Evolutionary conservation across 257 asterid genomes (phyloP).

Genomic region (Solanum neorickii): DNA sequence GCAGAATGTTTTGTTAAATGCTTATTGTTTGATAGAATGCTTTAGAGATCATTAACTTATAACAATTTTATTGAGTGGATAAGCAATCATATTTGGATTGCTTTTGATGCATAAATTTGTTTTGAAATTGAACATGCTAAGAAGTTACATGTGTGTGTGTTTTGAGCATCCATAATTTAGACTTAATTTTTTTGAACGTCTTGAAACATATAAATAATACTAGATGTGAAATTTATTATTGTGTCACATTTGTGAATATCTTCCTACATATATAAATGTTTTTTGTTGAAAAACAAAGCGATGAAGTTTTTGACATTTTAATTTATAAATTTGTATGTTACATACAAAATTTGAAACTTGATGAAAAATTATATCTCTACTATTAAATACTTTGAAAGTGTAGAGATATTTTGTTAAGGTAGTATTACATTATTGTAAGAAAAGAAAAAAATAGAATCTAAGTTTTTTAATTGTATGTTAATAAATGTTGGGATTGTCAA

Average conservation of each 20-base stretch:
- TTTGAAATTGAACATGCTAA: not conserved
- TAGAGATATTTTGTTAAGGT: not conserved
- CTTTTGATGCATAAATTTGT: not conserved
- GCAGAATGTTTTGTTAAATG: too few species aligned
- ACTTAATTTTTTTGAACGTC: not conserved
- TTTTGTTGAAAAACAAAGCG: not conserved
- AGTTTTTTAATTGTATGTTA: too few species aligned
- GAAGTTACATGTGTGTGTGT: not conserved
- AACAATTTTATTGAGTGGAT: not conserved
- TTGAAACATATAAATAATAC: too few species aligned
- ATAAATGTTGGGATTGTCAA: not conserved
- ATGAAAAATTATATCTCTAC: not conserved
- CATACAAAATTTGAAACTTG: not conserved
- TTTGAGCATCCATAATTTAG: not conserved
- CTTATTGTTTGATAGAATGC: too few species aligned
- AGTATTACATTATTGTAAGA: not conserved
- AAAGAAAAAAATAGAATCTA: too few species aligned
- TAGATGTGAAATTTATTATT: too few species aligned
- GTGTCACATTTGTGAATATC: too few species aligned
- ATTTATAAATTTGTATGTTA: too few species aligned
- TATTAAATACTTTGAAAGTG: too few species aligned
- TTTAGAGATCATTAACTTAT: too few species aligned
- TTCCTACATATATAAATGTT: not conserved
- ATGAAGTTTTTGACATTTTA: not conserved
- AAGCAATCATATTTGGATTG: too few species aligned